Conservation (phyloP, 2,329 filamentous ascomycete genomes). For the Aspergillus sp. region DNA sequence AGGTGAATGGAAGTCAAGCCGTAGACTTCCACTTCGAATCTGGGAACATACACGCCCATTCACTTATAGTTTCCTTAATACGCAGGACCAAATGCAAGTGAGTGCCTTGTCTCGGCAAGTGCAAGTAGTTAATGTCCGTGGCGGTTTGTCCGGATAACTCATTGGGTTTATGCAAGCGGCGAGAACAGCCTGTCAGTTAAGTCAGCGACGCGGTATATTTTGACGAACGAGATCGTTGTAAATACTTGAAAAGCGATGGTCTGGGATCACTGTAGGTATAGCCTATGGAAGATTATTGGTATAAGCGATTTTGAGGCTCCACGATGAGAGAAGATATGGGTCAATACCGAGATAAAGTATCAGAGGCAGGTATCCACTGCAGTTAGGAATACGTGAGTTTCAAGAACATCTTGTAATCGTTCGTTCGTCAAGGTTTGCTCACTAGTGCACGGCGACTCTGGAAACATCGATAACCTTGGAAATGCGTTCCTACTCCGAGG, state of each 20-base stretch:
- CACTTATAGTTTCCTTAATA: not conserved
- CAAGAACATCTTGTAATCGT: not conserved
- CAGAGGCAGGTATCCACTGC: constrained; percentile 89
- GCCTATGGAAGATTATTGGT: constrained; percentile 52
- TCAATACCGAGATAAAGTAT: constrained; percentile 89
- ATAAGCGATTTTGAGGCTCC: not conserved
- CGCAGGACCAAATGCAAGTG: not conserved
- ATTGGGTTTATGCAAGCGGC: constrained; percentile 38
- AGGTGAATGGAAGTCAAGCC: constrained; percentile 16
- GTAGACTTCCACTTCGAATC: constrained; percentile 11
- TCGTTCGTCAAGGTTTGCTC: constrained; percentile 39
- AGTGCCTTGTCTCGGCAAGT: not conserved
- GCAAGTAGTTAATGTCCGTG: constrained; percentile 1
- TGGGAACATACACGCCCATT: not conserved
- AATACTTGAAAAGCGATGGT: constrained; percentile 73
- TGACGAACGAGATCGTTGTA: constrained; percentile 30
- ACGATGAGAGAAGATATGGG: not conserved
- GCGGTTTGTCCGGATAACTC: not conserved
- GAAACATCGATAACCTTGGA: constrained; percentile 94
- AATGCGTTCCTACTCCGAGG: constrained; percentile 78
- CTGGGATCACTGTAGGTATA: constrained; percentile 93
- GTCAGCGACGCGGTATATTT: not conserved
- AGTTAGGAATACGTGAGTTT: constrained; percentile 21
- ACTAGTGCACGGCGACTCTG: constrained; percentile 94
- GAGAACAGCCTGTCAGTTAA: constrained; percentile 35